Evolutionary conservation across 345 rosid species (phyloP), one percentile per base, ranked within the genome.

Genomic region (Linum lewisii): DNA sequence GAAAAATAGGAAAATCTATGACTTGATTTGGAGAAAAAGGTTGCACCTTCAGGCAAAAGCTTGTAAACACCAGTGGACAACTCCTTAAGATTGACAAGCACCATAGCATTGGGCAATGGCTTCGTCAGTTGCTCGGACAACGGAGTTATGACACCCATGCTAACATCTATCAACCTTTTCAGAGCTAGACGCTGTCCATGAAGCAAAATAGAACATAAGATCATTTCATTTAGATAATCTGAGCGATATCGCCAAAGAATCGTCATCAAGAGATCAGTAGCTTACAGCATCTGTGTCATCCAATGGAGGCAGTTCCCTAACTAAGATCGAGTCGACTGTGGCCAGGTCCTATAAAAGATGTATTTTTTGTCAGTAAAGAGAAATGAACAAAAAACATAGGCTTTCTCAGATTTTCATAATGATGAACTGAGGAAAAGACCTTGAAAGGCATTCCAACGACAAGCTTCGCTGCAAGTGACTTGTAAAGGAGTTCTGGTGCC

Each of bases 381-480:
- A 42, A 51, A 19, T 34, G 32, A 42, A 42, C 15, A 42, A 42
- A 16, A 42, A 42, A 42, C 18, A 42, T 11, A 42, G 14, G 14
- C 47, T 42, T 4, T 18, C 45, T 26, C 19, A 19, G 58, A 57
- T 19, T 57, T 50, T 24, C 54, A 44, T 25, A 18, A 49, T 59
- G 14, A 59, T 6, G 49, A 71, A 54, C 44, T 25, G 61, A 60
- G 67, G 57, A 65, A 49, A 38, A 54, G 16, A 93, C 99, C 97
- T 93, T 93, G 74, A 88, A 93, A 60, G 99, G 99, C 99, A 88
- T 89, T 62, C 99, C 95, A 59, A 93, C 80, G 9, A 81, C 74
- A 60, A 93, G 89, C 84, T 93, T 93, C 44, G 94, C 75, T 45
- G 99, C 91, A 62, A 88, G 97, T 54, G 97, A 82, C 77, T 78